Base-by-base conservation (phyloP, 768 basidiomycete genomes). In the Lentinula sp. region DNA sequence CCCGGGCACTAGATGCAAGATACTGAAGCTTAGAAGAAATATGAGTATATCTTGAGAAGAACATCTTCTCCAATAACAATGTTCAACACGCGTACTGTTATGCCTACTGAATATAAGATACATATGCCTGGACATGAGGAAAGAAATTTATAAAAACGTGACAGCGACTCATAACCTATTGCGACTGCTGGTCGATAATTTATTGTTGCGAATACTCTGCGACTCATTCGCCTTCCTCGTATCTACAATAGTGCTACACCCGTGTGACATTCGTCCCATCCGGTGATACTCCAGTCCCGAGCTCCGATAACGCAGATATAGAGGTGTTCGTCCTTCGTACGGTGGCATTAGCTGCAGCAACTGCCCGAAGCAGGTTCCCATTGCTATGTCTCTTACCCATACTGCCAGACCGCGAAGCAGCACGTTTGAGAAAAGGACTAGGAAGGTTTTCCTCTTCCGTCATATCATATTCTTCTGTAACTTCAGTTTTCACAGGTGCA, bases 391-490 rank as follows among this genome's bases (percentile, higher is more conserved):
- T 70, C 65, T 80, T 83, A 46, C 59, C 56, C 31, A 70, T 60
- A 28, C 53, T 66, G 66, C 59, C 59, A 32, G 32, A 49, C 21
- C 49, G 40, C 50, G 57, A 10, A 21, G 53, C 37, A n/a, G 60
- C 58, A 40, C 28, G 68, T 34, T 87, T 88, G 46, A 93, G 69
- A 73, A 93, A 93, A 5, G 91, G 92, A 68, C 89, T 91, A 0
- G 91, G 92, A 0, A 93, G 78, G 70, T 92, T 93, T 70, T 91
- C 91, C 69, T 91, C 91, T 68, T 93, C 90, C 0, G 78, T 77
- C 9, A 88, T 66, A 69, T 92, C 86, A 66, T 91, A 93, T 61
- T 80, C 74, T 43, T 16, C 28, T 10, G 23, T 28, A 11, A 32
- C 5, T 28, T 39, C 53, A 35, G 37, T 35, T 3, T 84, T 76